These are phyloP conservation scores for Avena insularis DNA, from an alignment of 176 grass and related monocot genomes.

Conservation along the genomic window DNA sequence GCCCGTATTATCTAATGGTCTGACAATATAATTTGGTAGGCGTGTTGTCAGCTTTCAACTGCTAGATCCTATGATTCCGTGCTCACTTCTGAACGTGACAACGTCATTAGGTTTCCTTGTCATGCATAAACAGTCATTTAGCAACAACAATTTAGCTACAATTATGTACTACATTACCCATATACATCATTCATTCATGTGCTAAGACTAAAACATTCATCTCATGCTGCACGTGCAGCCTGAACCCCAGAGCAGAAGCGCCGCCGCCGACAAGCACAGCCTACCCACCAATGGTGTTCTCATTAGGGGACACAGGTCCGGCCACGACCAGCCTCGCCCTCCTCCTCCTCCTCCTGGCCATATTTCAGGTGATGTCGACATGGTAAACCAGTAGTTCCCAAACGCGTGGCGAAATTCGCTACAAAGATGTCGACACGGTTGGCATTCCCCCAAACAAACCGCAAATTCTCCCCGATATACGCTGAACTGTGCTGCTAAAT, in stretches of 20 bases:
- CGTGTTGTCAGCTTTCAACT: no score
- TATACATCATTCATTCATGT: not conserved
- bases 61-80: no score
- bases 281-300: slow-evolving; percentile 38
- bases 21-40: no score
- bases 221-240: not conserved
- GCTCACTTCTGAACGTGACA: no score
- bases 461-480: no score
- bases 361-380: not conserved
- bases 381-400: not conserved
- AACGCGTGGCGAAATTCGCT: not conserved
- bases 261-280: not conserved
- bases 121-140: no score
- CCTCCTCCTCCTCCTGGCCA: not conserved
- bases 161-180: not conserved
- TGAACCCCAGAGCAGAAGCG: slow-evolving; percentile 43
- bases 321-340: not conserved
- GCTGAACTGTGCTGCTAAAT: no score
- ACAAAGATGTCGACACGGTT: not conserved
- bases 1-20: no score
- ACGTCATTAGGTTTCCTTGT: no score
- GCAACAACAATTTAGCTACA: no score
- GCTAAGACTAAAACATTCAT: slow-evolving; percentile 22
- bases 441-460: not conserved
- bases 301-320: not conserved